Base-by-base conservation (phyloP, 371 early-diverging fungal genomes). In the Funneliformis caledonium region DNA sequence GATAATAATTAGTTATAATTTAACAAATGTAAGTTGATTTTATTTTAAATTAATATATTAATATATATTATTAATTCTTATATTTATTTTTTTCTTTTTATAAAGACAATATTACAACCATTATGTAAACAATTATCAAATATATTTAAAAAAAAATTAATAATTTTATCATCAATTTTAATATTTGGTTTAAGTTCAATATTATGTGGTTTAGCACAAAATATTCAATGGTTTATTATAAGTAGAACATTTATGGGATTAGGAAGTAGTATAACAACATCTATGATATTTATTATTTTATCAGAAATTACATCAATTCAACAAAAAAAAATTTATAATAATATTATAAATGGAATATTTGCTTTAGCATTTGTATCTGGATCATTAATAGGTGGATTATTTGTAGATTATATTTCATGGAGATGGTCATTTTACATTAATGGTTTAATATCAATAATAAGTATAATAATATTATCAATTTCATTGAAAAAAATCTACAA, bases 251-350 rank as follows among this genome's bases (percentile, higher is more conserved):
- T 94, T 45, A 90, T 94, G 11, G 95, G 95, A 31, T 81, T 93
- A 47, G 97, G 98, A 56, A 96, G 95, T 43, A 93, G 92, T 26
- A 95, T 96, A 5, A 83, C 95, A 11, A 85, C 93, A 43, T 87
- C 91, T 10, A 83, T 94, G 78, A 89, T 88, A 26, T 85, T 94
- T 69, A 90, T 94, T 62, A 91, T 94, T 72, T 91, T 95, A 48
- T 88, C 93, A n/a, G 79, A 83, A 78, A 76, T 81, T 43, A 82
- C 84, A 42, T 75, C 81, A 31, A 26, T 10, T 14, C 14, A 60
- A 45, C 78, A 78, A 10, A 42, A 88, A 76, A 88, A 88, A 69
- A 86, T 87, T 12, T 93, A 88, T 82, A 81, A 88, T 10, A 89
- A 88, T 22, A 74, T 89, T 37, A 76, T 91, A 45, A 89, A 89